These are phyloP conservation scores for Diaporthe citrichinensis DNA, from an alignment of 2,329 filamentous ascomycete genomes.

Conservation along the genomic window DNA sequence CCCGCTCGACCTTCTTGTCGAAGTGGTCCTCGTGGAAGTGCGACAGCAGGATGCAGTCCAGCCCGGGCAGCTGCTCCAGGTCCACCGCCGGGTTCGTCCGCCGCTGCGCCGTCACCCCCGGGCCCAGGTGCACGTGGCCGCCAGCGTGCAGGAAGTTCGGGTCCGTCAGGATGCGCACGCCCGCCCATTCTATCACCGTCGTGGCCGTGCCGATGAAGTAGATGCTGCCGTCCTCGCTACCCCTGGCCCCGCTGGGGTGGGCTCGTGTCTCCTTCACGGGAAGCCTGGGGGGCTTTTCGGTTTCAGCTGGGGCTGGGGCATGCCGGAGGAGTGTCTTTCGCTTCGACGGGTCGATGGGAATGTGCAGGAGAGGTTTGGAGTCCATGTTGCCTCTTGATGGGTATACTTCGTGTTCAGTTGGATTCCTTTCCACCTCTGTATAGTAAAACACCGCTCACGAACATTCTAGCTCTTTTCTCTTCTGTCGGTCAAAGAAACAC, in stretches of 20 bases:
- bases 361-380: not conserved
- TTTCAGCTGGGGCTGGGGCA: not conserved
- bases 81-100: constrained; percentile 72
- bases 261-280: constrained; percentile 43
- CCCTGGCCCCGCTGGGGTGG: constrained; percentile 44
- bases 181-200: constrained; percentile 67
- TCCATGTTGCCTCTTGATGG: not conserved
- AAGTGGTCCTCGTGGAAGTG: constrained; percentile 73
- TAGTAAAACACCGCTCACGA: too few relatives aligned
- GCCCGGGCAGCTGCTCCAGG: constrained; percentile 69
- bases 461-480: too few relatives aligned
- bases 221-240: constrained; percentile 58
- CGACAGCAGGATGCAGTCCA: constrained; percentile 72
- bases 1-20: constrained; percentile 55
- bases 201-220: constrained; percentile 71
- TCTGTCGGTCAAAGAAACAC: too few relatives aligned
- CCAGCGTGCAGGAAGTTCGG: constrained; percentile 77
- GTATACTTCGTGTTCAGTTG: not conserved
- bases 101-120: constrained; percentile 69
- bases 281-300: not conserved
- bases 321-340: not conserved
- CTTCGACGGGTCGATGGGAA: not conserved
- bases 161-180: constrained; percentile 68
- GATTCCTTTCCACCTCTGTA: too few relatives aligned
- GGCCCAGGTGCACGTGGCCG: constrained; percentile 76